Conservation (phyloP, 208 protist species). For the Naegleria lovaniensis region DNA sequence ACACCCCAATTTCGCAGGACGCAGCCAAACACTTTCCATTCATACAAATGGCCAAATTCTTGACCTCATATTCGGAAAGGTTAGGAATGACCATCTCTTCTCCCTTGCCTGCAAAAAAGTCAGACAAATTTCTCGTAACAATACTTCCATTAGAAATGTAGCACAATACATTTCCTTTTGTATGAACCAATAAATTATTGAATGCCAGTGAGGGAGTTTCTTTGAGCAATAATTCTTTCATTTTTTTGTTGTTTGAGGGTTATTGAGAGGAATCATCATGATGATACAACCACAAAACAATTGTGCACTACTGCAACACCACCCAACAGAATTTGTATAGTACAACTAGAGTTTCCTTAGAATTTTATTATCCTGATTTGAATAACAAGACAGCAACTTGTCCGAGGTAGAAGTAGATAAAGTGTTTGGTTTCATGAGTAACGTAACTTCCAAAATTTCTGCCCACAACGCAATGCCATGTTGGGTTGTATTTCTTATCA, state of each 20-base stretch:
- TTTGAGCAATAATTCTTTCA: background rate
- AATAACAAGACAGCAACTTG: constrained; percentile 98
- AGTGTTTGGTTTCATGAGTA: constrained; percentile 97
- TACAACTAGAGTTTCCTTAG: background rate
- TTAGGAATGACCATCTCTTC: background rate
- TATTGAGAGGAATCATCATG: background rate
- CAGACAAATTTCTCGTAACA: background rate
- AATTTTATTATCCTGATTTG: constrained; percentile 75
- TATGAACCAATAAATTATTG: background rate
- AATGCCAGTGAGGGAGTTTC: background rate
- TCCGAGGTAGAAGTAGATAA: constrained; percentile 99
- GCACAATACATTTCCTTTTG: background rate
- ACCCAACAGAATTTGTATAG: too few species aligned
- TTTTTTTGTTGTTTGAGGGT: too few species aligned
- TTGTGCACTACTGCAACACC: too few species aligned
- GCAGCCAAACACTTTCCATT: background rate
- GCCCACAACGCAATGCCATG: constrained; percentile 99
- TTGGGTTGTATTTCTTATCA: constrained; percentile 99
- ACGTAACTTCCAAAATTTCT: constrained; percentile 99
- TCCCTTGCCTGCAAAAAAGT: background rate
- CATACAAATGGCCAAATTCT: background rate
- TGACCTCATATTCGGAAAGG: background rate
- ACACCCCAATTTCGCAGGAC: background rate
- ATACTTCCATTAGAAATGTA: background rate
- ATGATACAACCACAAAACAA: too few species aligned